Evolutionary conservation across 2,329 filamentous ascomycete species (phyloP).

Genomic region (Botryotinia narcissicola): DNA sequence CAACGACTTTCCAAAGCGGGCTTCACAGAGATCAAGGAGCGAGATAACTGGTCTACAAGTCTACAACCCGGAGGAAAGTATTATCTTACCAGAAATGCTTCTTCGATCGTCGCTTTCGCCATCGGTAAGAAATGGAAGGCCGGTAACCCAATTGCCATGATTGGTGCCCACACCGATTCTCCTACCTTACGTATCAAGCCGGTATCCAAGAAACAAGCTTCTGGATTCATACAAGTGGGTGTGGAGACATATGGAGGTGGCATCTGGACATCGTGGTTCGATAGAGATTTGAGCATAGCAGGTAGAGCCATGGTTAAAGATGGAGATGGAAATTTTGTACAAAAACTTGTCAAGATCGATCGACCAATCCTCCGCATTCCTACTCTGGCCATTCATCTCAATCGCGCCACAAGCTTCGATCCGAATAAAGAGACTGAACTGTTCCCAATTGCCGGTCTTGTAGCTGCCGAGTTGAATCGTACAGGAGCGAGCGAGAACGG

Average conservation of each 20-base stretch:
- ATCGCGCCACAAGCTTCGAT: constrained; percentile 79
- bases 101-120: constrained; percentile 88
- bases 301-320: constrained; percentile 81
- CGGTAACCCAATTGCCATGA: constrained; percentile 86
- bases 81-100: constrained; percentile 90
- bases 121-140: constrained; percentile 88
- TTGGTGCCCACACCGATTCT: constrained; percentile 95
- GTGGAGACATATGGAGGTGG: constrained; percentile 97
- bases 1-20: constrained; percentile 76
- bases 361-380: constrained; percentile 89
- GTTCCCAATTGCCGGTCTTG: constrained; percentile 87
- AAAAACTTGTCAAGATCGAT: constrained; percentile 86
- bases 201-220: constrained; percentile 81
- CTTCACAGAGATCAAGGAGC: constrained; percentile 85
- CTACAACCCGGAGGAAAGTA: constrained; percentile 89
- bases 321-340: constrained; percentile 69
- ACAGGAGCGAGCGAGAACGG: constrained; percentile 50
- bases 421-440: constrained; percentile 98
- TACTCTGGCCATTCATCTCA: constrained; percentile 89
- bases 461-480: constrained; percentile 83
- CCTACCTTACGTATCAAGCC: constrained; percentile 91
- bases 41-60: constrained; percentile 79
- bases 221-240: constrained; percentile 89
- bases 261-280: constrained; percentile 98
- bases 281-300: constrained; percentile 87